These are phyloP conservation scores for Amaranthus hypochondriacus DNA, from an alignment of 148 eudicot genomes.

Conservation along the genomic window DNA sequence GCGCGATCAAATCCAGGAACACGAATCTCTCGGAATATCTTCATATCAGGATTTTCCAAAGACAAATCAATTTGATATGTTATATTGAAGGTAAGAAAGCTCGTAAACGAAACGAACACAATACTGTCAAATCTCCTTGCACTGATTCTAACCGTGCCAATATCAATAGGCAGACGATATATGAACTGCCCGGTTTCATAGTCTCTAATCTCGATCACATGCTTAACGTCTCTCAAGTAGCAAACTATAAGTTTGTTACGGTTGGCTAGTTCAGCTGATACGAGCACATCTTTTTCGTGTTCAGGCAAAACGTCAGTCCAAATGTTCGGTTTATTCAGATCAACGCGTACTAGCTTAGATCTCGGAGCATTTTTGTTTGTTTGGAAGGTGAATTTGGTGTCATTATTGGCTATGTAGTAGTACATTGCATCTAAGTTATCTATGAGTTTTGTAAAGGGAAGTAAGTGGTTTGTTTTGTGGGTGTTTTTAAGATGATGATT, in stretches of 20 bases:
- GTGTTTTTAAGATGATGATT: slow-evolving; percentile 44
- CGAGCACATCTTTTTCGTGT: slow-evolving; percentile 69
- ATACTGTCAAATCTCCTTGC: slow-evolving; percentile 55
- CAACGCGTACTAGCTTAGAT: slow-evolving; percentile 65
- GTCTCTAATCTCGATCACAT: slow-evolving; percentile 71
- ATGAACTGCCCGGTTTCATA: slow-evolving; percentile 49
- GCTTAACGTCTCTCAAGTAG: slow-evolving; percentile 83
- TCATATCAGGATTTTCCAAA: slow-evolving; percentile 51
- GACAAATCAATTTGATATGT: slow-evolving; percentile 63
- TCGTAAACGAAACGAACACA: slow-evolving; percentile 61
- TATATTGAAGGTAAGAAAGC: slow-evolving; percentile 73
- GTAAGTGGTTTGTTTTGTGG: slow-evolving; percentile 30
- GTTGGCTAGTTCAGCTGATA: slow-evolving; percentile 56
- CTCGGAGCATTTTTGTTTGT: slow-evolving; percentile 89
- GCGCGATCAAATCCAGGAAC: slow-evolving; percentile 81
- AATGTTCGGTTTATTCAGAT: slow-evolving; percentile 46
- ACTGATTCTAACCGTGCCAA: slow-evolving; percentile 67
- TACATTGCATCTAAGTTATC: slow-evolving; percentile 73
- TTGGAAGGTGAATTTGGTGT: slow-evolving; percentile 59
- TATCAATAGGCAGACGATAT: slow-evolving; percentile 65
- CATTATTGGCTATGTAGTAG: slow-evolving; percentile 60
- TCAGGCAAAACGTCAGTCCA: slow-evolving; percentile 70
- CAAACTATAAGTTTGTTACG: slow-evolving; percentile 52
- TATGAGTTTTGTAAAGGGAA: slow-evolving; percentile 70
- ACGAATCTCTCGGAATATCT: slow-evolving; percentile 62